These are phyloP conservation scores for Fonsecaea nubica DNA, from an alignment of 2,329 filamentous ascomycete genomes.

Conservation along the genomic window DNA sequence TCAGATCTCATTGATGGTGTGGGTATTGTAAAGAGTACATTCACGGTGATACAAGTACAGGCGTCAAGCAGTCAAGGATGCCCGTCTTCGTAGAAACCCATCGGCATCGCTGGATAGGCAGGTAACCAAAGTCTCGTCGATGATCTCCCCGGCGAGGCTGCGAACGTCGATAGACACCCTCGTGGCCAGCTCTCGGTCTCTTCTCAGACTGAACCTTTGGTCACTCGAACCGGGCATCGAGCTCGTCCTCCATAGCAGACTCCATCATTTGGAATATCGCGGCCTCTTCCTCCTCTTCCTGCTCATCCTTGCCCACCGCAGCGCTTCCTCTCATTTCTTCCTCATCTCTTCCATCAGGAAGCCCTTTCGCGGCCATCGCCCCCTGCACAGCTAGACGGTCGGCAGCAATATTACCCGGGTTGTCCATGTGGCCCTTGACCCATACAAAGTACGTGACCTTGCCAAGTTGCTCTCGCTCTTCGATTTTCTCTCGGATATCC, in stretches of 20 bases:
- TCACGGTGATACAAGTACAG: no score
- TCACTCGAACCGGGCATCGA: slow-evolving; percentile 22
- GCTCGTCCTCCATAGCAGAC: slow-evolving; percentile 31
- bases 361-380: slow-evolving; percentile 53
- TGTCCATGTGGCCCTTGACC: slow-evolving; percentile 83
- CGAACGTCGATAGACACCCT: neutral
- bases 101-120: neutral
- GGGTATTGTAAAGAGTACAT: no score
- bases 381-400: slow-evolving; percentile 77
- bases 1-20: neutral
- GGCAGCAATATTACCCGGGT: slow-evolving; percentile 78
- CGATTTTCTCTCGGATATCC: slow-evolving; percentile 72
- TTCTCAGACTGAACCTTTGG: neutral
- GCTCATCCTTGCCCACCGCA: neutral
- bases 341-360: slow-evolving; percentile 42
- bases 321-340: neutral
- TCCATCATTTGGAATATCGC: slow-evolving; percentile 31
- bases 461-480: slow-evolving; percentile 67
- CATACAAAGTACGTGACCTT: slow-evolving; percentile 76
- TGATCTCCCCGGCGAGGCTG: neutral
- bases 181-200: neutral
- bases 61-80: no score
- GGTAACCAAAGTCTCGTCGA: no score
- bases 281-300: slow-evolving; percentile 24
- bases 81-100: neutral